These are phyloP conservation scores for Nakazawaea molendinolei DNA, from an alignment of 805 yeast species.

Conservation along the genomic window DNA sequence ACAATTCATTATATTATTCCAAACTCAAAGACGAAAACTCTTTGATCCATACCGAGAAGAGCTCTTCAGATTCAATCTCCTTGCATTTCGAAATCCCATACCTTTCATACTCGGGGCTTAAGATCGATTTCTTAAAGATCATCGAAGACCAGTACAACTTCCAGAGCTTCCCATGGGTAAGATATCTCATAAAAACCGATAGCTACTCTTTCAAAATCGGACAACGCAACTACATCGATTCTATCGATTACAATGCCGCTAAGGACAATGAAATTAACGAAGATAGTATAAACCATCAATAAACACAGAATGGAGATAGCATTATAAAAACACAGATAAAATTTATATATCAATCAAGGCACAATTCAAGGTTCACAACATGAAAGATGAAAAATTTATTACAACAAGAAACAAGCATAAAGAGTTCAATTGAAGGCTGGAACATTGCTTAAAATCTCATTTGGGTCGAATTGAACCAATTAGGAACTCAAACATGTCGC, in stretches of 20 bases:
- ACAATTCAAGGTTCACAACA: no score
- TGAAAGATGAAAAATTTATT: no score
- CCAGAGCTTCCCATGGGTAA: conserved; percentile 72
- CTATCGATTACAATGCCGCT: no score
- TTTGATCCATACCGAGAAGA: conserved; percentile 29
- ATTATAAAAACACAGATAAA: no score
- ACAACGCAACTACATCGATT: conserved; percentile 11
- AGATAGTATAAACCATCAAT: background rate
- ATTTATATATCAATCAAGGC: no score
- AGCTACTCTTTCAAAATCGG: conserved; percentile 20
- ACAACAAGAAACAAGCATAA: no score
- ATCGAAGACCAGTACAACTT: conserved; percentile 55
- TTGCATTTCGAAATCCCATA: conserved; percentile 61
- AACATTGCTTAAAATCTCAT: no score
- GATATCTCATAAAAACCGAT: conserved; percentile 44
- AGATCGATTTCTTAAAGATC: conserved; percentile 59
- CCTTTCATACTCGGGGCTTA: conserved; percentile 58
- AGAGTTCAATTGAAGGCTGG: no score
- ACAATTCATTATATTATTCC: conserved; percentile 25
- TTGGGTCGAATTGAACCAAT: no score
- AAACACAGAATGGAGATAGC: no score
- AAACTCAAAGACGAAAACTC: conserved; percentile 22
- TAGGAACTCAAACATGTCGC: no score
- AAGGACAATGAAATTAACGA: conserved; percentile 7
- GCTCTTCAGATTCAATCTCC: conserved; percentile 25